phyloP scores from a whole-genome alignment of 2,329 filamentous ascomycete species.

The Exophiala phaeomuriformis region DNA sequence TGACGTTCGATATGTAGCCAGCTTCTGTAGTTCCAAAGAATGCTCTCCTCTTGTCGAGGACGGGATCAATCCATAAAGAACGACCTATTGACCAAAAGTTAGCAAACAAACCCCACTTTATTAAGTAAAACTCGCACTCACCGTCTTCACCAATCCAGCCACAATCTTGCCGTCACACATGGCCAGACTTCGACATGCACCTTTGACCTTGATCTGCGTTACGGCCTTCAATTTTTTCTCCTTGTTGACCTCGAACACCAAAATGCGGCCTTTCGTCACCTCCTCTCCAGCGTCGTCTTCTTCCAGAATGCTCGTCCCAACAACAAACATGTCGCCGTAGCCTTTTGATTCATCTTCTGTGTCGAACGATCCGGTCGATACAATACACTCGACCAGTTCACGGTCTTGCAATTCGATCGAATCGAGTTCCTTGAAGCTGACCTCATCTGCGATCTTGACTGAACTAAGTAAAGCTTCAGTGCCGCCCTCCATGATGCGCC shows the following conservation, averaged over 20 bases:
- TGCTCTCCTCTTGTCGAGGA: slow-evolving; percentile 25
- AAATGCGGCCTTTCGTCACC: slow-evolving; percentile 61
- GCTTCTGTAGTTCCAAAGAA: slow-evolving; percentile 53
- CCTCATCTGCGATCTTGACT: slow-evolving; percentile 86
- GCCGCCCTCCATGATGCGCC: slow-evolving; percentile 61
- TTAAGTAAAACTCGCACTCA: slow-evolving; percentile 36
- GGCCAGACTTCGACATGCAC: slow-evolving; percentile 71
- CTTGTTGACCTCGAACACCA: slow-evolving; percentile 70
- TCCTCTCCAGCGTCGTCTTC: slow-evolving; percentile 52
- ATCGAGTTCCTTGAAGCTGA: slow-evolving; percentile 73
- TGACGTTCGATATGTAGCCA: slow-evolving; percentile 70
- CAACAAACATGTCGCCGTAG: slow-evolving; percentile 64
- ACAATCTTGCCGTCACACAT: slow-evolving; percentile 72
- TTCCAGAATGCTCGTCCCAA: slow-evolving; percentile 71
- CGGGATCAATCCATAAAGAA: slow-evolving; percentile 49
- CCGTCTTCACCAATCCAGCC: slow-evolving; percentile 81
- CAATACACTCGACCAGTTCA: slow-evolving; percentile 79
- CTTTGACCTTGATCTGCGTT: slow-evolving; percentile 61
- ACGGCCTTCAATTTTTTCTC: slow-evolving; percentile 67
- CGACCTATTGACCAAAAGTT: slow-evolving; percentile 39
- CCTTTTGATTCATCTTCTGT: slow-evolving; percentile 47
- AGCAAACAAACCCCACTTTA: not conserved
- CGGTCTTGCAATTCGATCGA: slow-evolving; percentile 57
- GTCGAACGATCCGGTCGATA: slow-evolving; percentile 60
- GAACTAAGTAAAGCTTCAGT: slow-evolving; percentile 70